Conservation (phyloP, 768 basidiomycete species). For the Thelephora ganbajun region DNA sequence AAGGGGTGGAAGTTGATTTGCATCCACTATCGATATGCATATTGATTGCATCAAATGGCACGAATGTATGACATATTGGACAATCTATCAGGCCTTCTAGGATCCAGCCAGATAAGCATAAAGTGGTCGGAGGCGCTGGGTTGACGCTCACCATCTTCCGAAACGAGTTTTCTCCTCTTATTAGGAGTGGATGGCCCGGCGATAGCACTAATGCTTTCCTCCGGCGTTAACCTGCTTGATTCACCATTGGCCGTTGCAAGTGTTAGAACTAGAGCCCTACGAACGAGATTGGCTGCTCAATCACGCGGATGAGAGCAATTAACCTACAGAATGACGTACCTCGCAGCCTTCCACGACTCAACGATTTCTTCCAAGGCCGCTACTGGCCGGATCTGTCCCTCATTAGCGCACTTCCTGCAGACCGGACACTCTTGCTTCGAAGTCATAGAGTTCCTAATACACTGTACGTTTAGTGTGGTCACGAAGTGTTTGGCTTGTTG, state of each 20-base stretch:
- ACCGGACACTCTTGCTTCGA: constrained; percentile 57
- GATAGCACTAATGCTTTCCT: constrained; percentile 17
- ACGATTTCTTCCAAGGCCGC: constrained; percentile 58
- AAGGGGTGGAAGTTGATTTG: constrained; percentile 10
- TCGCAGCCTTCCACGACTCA: constrained; percentile 53
- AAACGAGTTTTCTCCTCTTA: neutral
- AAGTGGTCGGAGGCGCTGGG: constrained; percentile 2
- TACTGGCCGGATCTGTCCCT: constrained; percentile 54
- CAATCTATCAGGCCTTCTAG: constrained; percentile 30
- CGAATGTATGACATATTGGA: constrained; percentile 40
- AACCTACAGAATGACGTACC: constrained; percentile 27
- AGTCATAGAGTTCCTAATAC: constrained; percentile 46
- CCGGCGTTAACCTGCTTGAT: constrained; percentile 14
- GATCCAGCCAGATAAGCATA: neutral
- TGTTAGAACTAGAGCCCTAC: neutral
- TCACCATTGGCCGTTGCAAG: constrained; percentile 1
- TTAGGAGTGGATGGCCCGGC: neutral
- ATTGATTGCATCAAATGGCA: constrained; percentile 40
- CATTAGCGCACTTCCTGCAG: constrained; percentile 46
- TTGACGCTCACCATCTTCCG: constrained; percentile 1
- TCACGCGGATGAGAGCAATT: neutral
- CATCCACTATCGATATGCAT: constrained; percentile 55
- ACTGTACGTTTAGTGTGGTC: constrained; percentile 58
- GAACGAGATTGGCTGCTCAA: constrained; percentile 4
- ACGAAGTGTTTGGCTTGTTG: neutral